phyloP scores from a whole-genome alignment of 345 rosid genomes.

The Odontarrhena argentea region DNA sequence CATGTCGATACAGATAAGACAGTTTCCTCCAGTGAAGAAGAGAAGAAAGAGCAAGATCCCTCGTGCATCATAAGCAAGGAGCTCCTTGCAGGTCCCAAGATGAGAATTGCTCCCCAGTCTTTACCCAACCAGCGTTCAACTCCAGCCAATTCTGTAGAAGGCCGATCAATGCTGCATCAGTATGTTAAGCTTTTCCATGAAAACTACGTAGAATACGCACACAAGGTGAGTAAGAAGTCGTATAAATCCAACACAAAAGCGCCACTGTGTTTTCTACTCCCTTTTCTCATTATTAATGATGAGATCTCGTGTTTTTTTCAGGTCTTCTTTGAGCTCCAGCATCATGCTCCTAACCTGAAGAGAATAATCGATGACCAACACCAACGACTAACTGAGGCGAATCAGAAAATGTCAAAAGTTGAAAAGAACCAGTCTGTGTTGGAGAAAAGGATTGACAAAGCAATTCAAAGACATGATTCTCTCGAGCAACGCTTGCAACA shows the following conservation, averaged over 20 bases:
- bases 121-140: conserved; percentile 71
- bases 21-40: conserved; percentile 40
- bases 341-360: conserved; percentile 85
- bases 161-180: conserved; percentile 78
- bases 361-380: conserved; percentile 76
- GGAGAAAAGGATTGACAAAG: conserved; percentile 59
- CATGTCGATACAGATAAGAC: conserved; percentile 51
- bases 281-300: not conserved
- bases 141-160: conserved; percentile 89
- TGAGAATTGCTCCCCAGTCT: conserved; percentile 72
- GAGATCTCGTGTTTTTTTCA: conserved; percentile 27
- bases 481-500: conserved; percentile 65
- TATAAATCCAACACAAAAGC: conserved; percentile 8
- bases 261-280: conserved; percentile 9
- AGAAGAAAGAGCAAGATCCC: conserved; percentile 50
- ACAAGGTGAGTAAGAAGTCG: conserved; percentile 66
- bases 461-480: conserved; percentile 48
- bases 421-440: conserved; percentile 65
- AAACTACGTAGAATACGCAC: conserved; percentile 92
- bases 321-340: conserved; percentile 88
- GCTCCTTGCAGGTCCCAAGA: conserved; percentile 82
- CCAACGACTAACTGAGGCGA: conserved; percentile 61
- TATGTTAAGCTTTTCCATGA: conserved; percentile 93
- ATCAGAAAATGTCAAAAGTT: conserved; percentile 60
- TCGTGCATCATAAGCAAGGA: conserved; percentile 83